Evolutionary conservation across 2,329 filamentous ascomycete genomes (phyloP).

Genomic region (Colletotrichum tropicale): DNA sequence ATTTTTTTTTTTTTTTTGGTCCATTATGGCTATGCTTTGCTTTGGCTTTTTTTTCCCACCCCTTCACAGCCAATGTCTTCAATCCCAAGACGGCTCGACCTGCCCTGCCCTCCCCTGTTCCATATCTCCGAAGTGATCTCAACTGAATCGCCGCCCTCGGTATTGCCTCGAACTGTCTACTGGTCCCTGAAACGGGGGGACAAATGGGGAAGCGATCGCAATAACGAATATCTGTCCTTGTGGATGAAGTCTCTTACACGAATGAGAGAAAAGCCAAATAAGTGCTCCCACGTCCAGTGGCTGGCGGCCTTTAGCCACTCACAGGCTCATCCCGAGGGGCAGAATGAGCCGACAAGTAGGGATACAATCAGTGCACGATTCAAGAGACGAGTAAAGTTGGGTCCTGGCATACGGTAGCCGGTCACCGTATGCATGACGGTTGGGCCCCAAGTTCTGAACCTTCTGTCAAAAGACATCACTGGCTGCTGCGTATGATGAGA

Average conservation of each 20-base stretch:
- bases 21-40: neutral
- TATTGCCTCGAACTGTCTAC: neutral
- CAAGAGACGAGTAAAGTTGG: conserved; percentile 10
- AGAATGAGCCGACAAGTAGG: conserved; percentile 8
- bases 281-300: neutral
- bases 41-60: neutral
- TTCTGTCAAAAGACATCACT: neutral
- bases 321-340: neutral
- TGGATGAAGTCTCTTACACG: neutral
- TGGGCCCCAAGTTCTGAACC: neutral
- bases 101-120: neutral
- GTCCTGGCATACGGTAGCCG: neutral
- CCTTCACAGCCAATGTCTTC: neutral
- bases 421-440: conserved; percentile 5
- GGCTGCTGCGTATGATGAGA: neutral
- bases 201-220: neutral
- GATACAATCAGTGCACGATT: conserved; percentile 17
- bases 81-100: neutral
- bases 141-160: neutral
- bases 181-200: neutral
- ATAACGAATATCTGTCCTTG: neutral
- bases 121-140: neutral
- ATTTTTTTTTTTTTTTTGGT: neutral
- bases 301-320: conserved; percentile 1
- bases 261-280: neutral